Conservation (phyloP, 2,329 filamentous ascomycete genomes). For the Xylariaceae sp. region DNA sequence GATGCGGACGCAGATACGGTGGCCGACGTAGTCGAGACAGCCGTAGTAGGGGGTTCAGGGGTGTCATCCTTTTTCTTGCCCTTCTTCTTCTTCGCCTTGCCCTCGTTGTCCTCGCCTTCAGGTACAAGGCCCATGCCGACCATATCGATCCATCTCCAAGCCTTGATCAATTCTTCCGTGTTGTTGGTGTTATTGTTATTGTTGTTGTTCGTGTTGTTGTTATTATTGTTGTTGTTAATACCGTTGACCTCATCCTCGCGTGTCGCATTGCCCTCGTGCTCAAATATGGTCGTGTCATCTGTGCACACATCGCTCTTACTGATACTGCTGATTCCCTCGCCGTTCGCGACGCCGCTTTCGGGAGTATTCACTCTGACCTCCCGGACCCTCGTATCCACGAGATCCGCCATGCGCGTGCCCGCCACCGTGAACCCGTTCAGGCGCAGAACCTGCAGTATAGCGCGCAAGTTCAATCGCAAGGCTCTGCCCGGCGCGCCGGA, state of each 20-base stretch:
- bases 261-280: constrained; percentile 35
- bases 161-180: constrained; percentile 33
- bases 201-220: background rate
- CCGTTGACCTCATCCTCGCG: constrained; percentile 1
- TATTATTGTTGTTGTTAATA: background rate
- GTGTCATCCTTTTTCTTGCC: constrained; percentile 15
- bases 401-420: constrained; percentile 34
- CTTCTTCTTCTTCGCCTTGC: constrained; percentile 19
- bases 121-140: constrained; percentile 40
- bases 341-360: constrained; percentile 31
- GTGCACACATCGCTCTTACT: constrained; percentile 19
- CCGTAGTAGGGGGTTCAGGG: too few species aligned
- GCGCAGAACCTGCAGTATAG: constrained; percentile 52
- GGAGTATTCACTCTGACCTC: constrained; percentile 25
- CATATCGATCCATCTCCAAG: constrained; percentile 51
- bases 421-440: constrained; percentile 44
- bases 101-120: constrained; percentile 5
- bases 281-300: constrained; percentile 49
- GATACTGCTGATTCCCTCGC: background rate
- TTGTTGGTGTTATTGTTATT: background rate
- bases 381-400: constrained; percentile 41
- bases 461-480: constrained; percentile 54
- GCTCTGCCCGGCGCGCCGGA: constrained; percentile 54
- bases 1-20: too few species aligned
- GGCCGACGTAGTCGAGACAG: too few species aligned